A percentile compares a stretch with the other conserved stretches of the same genome.
These are phyloP conservation scores for Alternaria viburni DNA, from an alignment of 2,329 filamentous ascomycete species.

Conservation along the genomic window DNA sequence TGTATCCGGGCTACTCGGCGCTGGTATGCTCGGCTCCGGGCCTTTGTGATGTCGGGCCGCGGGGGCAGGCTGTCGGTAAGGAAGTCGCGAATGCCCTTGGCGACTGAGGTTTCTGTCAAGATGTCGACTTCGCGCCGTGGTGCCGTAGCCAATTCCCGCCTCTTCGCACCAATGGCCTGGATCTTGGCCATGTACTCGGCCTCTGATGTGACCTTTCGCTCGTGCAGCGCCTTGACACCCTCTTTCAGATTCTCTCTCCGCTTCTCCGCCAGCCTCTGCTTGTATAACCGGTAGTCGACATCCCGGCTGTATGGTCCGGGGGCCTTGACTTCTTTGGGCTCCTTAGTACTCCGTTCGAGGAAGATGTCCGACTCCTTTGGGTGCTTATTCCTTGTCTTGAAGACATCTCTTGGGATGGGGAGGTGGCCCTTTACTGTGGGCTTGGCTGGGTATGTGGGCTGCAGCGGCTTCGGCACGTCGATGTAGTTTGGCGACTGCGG, in stretches of 20 bases:
- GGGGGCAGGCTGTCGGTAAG: conserved; percentile 40
- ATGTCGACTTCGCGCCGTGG: conserved; percentile 70
- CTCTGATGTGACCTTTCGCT: conserved; percentile 41
- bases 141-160: conserved; percentile 62
- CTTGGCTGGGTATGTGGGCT: conserved; percentile 64
- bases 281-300: conserved; percentile 67
- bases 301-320: conserved; percentile 44
- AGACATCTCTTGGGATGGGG: conserved; percentile 82
- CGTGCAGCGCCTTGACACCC: conserved; percentile 73
- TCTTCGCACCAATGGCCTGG: conserved; percentile 51
- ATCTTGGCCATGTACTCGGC: conserved; percentile 25
- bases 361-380: conserved; percentile 68
- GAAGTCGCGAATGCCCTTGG: conserved; percentile 42
- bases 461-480: conserved; percentile 77
- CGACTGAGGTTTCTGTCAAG: conserved; percentile 37
- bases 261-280: conserved; percentile 72
- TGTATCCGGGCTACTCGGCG: conserved; percentile 59
- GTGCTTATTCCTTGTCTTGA: conserved; percentile 54
- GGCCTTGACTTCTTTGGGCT: conserved; percentile 54
- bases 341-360: conserved; percentile 64
- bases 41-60: conserved; percentile 32
- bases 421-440: conserved; percentile 74
- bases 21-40: conserved; percentile 43
- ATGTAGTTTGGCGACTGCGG: conserved; percentile 91
- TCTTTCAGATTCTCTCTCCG: conserved; percentile 75